Evolutionary conservation across 495 filamentous ascomycete genomes (phyloP).

Genomic region (Xylaria castorea): DNA sequence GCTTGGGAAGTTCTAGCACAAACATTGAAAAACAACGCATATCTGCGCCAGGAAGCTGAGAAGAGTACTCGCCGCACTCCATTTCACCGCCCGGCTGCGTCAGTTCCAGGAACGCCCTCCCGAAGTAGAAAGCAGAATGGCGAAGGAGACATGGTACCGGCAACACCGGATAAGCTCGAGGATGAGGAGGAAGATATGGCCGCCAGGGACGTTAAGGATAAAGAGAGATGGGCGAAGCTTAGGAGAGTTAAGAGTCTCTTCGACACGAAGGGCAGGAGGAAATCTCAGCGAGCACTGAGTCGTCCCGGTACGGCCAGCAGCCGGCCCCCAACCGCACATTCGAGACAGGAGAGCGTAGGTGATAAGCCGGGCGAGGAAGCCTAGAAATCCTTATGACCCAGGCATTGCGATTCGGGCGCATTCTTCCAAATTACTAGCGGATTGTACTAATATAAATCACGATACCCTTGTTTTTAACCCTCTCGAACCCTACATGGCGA

Average conservation of each 20-base stretch:
- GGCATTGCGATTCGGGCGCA: background rate
- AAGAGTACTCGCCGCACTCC: slow-evolving; percentile 32
- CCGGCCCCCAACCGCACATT: slow-evolving; percentile 36
- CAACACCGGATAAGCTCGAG: slow-evolving; percentile 29
- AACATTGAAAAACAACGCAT: slow-evolving; percentile 53
- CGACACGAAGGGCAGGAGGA: slow-evolving; percentile 58
- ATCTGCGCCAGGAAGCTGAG: slow-evolving; percentile 43
- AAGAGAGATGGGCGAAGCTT: slow-evolving; percentile 60
- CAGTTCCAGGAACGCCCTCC: slow-evolving; percentile 35
- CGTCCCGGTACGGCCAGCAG: slow-evolving; percentile 39
- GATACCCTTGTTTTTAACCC: background rate
- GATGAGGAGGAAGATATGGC: slow-evolving; percentile 47
- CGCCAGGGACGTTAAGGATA: slow-evolving; percentile 58
- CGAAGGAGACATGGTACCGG: slow-evolving; percentile 23
- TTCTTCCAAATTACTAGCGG: background rate
- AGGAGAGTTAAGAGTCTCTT: slow-evolving; percentile 64
- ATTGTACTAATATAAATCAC: background rate
- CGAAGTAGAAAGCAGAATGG: slow-evolving; percentile 25
- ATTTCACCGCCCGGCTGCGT: slow-evolving; percentile 36
- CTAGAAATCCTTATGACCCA: slow-evolving; percentile 21
- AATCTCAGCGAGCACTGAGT: slow-evolving; percentile 42
- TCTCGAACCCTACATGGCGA: background rate
- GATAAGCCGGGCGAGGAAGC: slow-evolving; percentile 15
- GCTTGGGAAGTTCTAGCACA: slow-evolving; percentile 55
- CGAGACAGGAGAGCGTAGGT: slow-evolving; percentile 32